A percentile compares a stretch with the other conserved stretches of the same genome.
phyloP scores from a whole-genome alignment of 148 eudicot species.

The Silene uniflora region DNA sequence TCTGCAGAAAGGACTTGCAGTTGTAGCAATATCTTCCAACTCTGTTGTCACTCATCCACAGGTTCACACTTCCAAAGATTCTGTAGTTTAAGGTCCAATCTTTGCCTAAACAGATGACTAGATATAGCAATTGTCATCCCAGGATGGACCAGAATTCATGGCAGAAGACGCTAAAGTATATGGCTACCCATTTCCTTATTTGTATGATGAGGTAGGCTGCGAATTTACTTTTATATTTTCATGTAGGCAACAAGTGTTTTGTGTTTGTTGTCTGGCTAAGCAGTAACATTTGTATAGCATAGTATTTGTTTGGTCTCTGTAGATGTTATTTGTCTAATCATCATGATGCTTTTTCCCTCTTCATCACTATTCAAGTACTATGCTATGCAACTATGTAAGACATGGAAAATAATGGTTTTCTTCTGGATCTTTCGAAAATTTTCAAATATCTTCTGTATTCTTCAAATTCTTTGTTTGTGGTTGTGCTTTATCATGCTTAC shows the following conservation, averaged over 20 bases:
- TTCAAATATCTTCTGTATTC: not conserved
- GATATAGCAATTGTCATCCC: slow-evolving; percentile 28
- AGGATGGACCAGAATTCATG: slow-evolving; percentile 97
- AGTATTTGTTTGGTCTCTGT: not conserved
- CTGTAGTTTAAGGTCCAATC: slow-evolving; percentile 27
- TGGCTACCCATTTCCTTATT: slow-evolving; percentile 89
- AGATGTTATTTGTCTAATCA: not conserved
- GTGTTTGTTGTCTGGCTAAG: not conserved
- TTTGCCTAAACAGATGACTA: slow-evolving; percentile 28
- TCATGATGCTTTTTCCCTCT: not conserved
- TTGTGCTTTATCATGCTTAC: not conserved
- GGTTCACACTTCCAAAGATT: slow-evolving; percentile 47
- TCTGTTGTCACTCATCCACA: slow-evolving; percentile 80
- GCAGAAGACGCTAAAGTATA: slow-evolving; percentile 77
- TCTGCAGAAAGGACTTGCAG: slow-evolving; percentile 97
- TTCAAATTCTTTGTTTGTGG: not conserved
- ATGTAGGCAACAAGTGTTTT: not conserved
- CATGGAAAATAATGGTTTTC: not conserved
- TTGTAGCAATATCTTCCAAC: slow-evolving; percentile 92
- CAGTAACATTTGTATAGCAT: not conserved
- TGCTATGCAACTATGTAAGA: not conserved
- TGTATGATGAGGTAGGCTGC: slow-evolving; percentile 72
- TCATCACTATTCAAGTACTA: not conserved
- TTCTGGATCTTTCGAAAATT: not conserved
- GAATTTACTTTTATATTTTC: not conserved